phyloP scores from a whole-genome alignment of 352 stramenopile species.

The Globisporangium spiculum region DNA sequence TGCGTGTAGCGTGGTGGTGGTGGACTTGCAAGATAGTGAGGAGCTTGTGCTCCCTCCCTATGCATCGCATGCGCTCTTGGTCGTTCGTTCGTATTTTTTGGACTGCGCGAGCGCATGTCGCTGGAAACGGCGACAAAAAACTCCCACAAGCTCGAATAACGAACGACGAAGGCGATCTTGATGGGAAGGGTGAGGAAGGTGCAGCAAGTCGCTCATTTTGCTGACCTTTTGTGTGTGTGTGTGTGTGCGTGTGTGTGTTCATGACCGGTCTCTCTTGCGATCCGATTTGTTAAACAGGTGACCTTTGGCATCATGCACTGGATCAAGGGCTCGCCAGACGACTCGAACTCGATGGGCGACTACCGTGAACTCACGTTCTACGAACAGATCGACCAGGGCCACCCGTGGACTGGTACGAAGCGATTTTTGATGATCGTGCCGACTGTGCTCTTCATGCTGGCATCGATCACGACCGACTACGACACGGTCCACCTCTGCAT shows the following conservation, averaged over 20 bases:
- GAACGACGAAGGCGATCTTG: conserved; percentile 8
- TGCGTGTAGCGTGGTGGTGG: background rate
- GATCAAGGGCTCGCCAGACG: conserved; percentile 93
- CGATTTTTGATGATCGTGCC: conserved; percentile 94
- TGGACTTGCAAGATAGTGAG: background rate
- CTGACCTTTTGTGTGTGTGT: conserved; percentile 8
- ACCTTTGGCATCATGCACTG: conserved; percentile 94
- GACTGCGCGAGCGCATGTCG: background rate
- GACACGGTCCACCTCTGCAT: conserved; percentile 78
- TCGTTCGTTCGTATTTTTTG: background rate
- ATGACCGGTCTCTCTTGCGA: background rate
- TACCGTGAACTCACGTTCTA: conserved; percentile 95
- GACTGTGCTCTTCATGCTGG: conserved; percentile 86
- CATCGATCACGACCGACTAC: conserved; percentile 89
- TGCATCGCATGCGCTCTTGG: background rate
- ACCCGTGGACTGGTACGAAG: conserved; percentile 91
- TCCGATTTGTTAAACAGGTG: conserved; percentile 39
- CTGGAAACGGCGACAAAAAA: background rate
- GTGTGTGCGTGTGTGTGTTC: background rate
- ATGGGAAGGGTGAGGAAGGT: background rate
- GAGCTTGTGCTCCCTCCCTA: background rate
- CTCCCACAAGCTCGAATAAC: no score
- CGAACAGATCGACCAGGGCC: conserved; percentile 93
- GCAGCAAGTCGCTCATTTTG: background rate
- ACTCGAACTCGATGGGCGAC: conserved; percentile 90